Conservation (phyloP, 805 yeast species). For the Scheffersomyces amazonensis region DNA sequence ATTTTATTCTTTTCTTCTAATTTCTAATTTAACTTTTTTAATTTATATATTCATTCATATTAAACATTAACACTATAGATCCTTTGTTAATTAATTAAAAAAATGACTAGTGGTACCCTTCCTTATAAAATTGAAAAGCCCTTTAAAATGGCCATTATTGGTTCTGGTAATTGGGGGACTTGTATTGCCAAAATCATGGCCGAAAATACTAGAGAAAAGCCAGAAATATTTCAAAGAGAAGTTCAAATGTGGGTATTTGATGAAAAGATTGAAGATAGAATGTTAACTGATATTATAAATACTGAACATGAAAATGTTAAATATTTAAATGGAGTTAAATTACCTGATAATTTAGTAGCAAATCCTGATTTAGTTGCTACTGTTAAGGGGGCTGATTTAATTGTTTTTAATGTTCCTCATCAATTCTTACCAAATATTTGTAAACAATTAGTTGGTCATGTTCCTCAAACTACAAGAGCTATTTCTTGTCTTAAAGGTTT, state of each 20-base stretch:
- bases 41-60: too few relatives aligned
- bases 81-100: too few relatives aligned
- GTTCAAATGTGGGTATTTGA: slow-evolving; percentile 98
- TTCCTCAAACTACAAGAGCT: slow-evolving; percentile 72
- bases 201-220: slow-evolving; percentile 75
- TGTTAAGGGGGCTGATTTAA: slow-evolving; percentile 76
- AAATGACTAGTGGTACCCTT: slow-evolving; percentile 14
- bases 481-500: slow-evolving; percentile 95
- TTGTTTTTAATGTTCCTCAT: slow-evolving; percentile 95
- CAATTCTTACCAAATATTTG: slow-evolving; percentile 84
- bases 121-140: slow-evolving; percentile 33
- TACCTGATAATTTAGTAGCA: slow-evolving; percentile 86
- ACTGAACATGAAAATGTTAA: slow-evolving; percentile 89
- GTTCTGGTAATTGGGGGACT: slow-evolving; percentile 98
- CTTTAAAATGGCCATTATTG: slow-evolving; percentile 62
- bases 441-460: slow-evolving; percentile 71
- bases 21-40: too few relatives aligned
- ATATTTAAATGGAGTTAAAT: slow-evolving; percentile 83
- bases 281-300: slow-evolving; percentile 89
- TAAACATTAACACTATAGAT: too few relatives aligned
- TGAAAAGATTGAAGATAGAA: slow-evolving; percentile 74
- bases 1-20: too few relatives aligned
- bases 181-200: slow-evolving; percentile 95
- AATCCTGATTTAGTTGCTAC: slow-evolving; percentile 79
- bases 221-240: slow-evolving; percentile 63